Base-by-base conservation (phyloP, 1,139 yeast species). In the Geotrichum histeridarum region DNA sequence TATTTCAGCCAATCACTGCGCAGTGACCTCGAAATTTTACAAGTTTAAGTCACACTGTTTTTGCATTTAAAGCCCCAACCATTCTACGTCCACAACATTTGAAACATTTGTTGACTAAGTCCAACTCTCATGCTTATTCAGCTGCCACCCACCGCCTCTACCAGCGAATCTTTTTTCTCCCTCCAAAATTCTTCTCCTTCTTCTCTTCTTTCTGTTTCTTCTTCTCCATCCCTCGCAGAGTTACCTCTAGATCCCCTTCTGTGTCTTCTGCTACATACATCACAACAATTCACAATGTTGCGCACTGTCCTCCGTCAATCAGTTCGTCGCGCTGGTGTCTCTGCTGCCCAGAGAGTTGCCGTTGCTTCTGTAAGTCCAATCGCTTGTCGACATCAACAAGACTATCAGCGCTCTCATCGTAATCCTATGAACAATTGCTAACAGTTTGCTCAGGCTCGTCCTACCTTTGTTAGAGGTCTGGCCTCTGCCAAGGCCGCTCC, bases 401-500 rank as follows among this genome's bases (percentile, higher is more conserved):
- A 33, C 37, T 11, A 33, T 33, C 27, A 22, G 27, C 27, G 27
- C 27, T 22, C 27, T 22, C 27, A 22, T 5, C 5, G 27, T 22
- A 22, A n/a, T 11, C 39, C 39, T n/a, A 6, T 37, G 39, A 7
- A n/a, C 15, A 22, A 14, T 31, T 60, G 64, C 53, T 44, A 50
- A 43, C 53, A 11, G 11, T 39, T 32, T 14, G 17, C 42, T 22
- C 27, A 51, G 58, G 50, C 63, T 53, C 65, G 65, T 54, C 63
- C 63, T 54, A 60, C 63, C 49, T 35, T 55, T 49, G 63, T 66
- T 60, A 70, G 86, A 70, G 84, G 95, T 77, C 88, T 82, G 73
- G 97, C 98, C 73, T 54, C 53, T 47, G 94, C 95, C 69, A 94
- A 93, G 84, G 95, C 98, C 71, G 91, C 95, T 68, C 98, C 99